Conservation (phyloP, 2,329 filamentous ascomycete species). For the Ascochyta fabae region DNA sequence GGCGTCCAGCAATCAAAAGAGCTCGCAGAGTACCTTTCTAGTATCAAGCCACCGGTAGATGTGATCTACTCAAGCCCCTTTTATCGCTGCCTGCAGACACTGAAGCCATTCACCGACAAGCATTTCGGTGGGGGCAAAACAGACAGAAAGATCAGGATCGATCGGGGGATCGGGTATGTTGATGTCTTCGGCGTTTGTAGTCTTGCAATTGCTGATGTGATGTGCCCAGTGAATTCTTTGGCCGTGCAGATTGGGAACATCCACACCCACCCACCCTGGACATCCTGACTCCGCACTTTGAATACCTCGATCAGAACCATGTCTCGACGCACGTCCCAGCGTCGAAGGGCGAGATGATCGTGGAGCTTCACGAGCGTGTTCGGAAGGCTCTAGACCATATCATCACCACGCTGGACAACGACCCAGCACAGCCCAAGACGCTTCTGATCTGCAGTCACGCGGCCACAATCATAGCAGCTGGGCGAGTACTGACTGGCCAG, state of each 20-base stretch:
- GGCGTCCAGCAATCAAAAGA: constrained; percentile 84
- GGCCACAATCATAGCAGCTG: constrained; percentile 85
- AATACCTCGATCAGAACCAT: constrained; percentile 63
- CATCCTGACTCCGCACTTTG: constrained; percentile 72
- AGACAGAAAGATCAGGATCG: constrained; percentile 56
- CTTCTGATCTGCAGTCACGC: constrained; percentile 89
- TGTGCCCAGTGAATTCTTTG: constrained; percentile 83
- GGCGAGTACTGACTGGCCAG: constrained; percentile 77
- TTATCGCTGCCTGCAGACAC: constrained; percentile 51
- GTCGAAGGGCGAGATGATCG: constrained; percentile 77
- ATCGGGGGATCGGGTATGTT: constrained; percentile 60
- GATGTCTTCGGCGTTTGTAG: neutral
- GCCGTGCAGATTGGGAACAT: constrained; percentile 82
- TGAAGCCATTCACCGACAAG: constrained; percentile 48
- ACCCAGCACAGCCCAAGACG: constrained; percentile 68
- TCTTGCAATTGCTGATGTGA: constrained; percentile 52
- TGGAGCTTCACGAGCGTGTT: constrained; percentile 79
- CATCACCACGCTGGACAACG: constrained; percentile 72
- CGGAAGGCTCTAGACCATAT: constrained; percentile 73
- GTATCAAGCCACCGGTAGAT: constrained; percentile 71
- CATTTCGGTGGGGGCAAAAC: constrained; percentile 38
- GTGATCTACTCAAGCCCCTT: constrained; percentile 69
- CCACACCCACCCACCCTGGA: constrained; percentile 73
- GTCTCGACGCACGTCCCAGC: constrained; percentile 70
- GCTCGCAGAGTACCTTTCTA: constrained; percentile 69